Conservation (phyloP, 257 asterid genomes). For the Knoxia roxburghii region DNA sequence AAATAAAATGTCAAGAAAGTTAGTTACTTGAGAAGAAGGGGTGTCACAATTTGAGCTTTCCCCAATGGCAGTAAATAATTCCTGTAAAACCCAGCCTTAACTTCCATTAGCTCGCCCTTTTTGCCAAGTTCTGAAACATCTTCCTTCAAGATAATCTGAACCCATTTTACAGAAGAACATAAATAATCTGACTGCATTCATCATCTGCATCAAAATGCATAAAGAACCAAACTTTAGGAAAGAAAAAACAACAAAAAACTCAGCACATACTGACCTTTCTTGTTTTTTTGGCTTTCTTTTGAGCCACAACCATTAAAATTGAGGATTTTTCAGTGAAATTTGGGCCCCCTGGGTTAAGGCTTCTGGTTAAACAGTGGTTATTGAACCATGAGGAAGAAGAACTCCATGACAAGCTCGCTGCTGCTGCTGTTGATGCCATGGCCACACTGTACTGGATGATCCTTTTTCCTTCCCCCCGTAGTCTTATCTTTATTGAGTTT, state of each 20-base stretch:
- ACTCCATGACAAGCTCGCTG: constrained; percentile 55
- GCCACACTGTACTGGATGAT: neutral
- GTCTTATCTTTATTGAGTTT: neutral
- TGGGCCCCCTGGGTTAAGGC: constrained; percentile 23
- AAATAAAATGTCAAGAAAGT: neutral
- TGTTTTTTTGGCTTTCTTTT: constrained; percentile 65
- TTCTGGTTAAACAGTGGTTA: constrained; percentile 36
- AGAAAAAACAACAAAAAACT: neutral
- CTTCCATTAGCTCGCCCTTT: constrained; percentile 79
- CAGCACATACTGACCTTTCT: constrained; percentile 48
- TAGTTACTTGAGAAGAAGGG: constrained; percentile 59
- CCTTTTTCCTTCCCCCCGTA: neutral
- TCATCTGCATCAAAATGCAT: neutral
- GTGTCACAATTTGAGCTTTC: constrained; percentile 75
- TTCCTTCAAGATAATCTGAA: constrained; percentile 82
- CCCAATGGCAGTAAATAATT: constrained; percentile 75
- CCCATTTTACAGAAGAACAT: constrained; percentile 8
- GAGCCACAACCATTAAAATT: constrained; percentile 49
- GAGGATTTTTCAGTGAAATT: constrained; percentile 30
- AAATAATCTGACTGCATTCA: neutral
- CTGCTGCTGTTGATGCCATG: constrained; percentile 52
- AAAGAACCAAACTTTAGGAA: neutral
- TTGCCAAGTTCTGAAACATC: constrained; percentile 75
- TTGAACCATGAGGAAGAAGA: constrained; percentile 66
- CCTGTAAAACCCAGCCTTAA: constrained; percentile 84